Conservation (phyloP, 2,329 filamentous ascomycete species). For the Hirsutella minnesotensis region DNA sequence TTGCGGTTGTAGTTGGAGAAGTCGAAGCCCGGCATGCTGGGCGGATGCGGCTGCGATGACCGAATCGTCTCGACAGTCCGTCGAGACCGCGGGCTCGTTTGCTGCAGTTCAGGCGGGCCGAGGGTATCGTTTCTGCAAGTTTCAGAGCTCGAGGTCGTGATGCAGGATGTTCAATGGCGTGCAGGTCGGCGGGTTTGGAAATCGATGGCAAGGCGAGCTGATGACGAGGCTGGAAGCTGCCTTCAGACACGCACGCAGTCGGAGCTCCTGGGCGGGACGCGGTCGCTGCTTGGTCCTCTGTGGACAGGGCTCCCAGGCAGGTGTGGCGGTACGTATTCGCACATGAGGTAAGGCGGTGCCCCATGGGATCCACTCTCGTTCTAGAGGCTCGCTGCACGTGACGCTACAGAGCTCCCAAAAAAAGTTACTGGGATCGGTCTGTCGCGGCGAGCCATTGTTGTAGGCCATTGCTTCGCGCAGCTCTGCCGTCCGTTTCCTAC, state of each 20-base stretch:
- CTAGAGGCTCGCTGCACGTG: constrained; percentile 11
- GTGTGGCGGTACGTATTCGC: background rate
- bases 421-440: constrained; percentile 6
- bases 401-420: constrained; percentile 10
- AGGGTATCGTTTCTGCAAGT: background rate
- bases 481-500: background rate
- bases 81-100: background rate
- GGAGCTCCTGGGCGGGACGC: constrained; percentile 11
- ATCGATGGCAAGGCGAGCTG: constrained; percentile 22
- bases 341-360: background rate
- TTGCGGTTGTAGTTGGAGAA: constrained; percentile 99
- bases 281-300: constrained; percentile 18
- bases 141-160: too few relatives aligned
- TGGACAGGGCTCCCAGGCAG: too few relatives aligned
- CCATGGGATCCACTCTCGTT: background rate
- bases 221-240: constrained; percentile 46
- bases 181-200: background rate
- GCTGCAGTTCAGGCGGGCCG: background rate
- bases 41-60: background rate
- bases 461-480: background rate
- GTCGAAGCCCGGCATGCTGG: constrained; percentile 88
- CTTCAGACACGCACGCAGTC: constrained; percentile 18
- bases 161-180: background rate
- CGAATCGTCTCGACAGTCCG: background rate
- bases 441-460: constrained; percentile 6